Evolutionary conservation across 768 basidiomycete species (phyloP).

Genomic region (Strobilomyces confusus): DNA sequence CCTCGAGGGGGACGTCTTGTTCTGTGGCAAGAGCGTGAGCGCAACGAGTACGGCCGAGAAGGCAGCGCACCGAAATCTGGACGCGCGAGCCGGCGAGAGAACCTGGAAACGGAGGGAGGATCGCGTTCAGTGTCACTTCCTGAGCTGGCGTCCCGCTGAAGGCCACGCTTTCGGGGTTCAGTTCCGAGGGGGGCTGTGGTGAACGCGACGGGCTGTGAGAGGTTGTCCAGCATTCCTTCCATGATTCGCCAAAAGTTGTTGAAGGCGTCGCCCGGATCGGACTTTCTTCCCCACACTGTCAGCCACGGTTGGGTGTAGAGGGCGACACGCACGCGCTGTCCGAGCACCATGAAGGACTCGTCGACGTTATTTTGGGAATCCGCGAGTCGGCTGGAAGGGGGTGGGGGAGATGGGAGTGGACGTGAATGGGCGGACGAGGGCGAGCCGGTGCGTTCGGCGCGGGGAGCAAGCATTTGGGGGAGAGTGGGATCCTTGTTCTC

Average conservation of each 20-base stretch:
- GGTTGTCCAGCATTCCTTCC: conserved; percentile 81
- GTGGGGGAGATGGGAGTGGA: conserved; percentile 43
- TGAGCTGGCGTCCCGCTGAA: conserved; percentile 47
- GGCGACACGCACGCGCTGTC: conserved; percentile 56
- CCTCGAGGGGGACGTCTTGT: conserved; percentile 29
- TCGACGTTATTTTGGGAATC: conserved; percentile 67
- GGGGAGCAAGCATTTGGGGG: conserved; percentile 52
- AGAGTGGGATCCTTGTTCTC: conserved; percentile 75
- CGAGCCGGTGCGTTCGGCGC: conserved; percentile 17
- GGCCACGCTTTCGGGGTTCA: conserved; percentile 28
- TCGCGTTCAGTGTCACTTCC: conserved; percentile 69
- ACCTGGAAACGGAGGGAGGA: conserved; percentile 55
- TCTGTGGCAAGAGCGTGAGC: conserved; percentile 18
- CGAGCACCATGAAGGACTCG: conserved; percentile 86
- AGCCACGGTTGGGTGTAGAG: not conserved
- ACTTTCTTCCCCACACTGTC: conserved; percentile 28
- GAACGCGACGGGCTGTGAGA: conserved; percentile 79
- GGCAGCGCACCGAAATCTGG: conserved; percentile 20
- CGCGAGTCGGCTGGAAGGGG: conserved; percentile 39
- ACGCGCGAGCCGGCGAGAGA: conserved; percentile 42
- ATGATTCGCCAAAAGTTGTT: conserved; percentile 88
- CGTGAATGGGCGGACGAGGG: conserved; percentile 11
- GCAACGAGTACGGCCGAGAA: not conserved
- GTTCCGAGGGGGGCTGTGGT: conserved; percentile 70
- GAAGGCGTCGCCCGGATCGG: conserved; percentile 82